phyloP scores from a whole-genome alignment of 805 yeast genomes.

The Saturnispora serradocipensis region DNA sequence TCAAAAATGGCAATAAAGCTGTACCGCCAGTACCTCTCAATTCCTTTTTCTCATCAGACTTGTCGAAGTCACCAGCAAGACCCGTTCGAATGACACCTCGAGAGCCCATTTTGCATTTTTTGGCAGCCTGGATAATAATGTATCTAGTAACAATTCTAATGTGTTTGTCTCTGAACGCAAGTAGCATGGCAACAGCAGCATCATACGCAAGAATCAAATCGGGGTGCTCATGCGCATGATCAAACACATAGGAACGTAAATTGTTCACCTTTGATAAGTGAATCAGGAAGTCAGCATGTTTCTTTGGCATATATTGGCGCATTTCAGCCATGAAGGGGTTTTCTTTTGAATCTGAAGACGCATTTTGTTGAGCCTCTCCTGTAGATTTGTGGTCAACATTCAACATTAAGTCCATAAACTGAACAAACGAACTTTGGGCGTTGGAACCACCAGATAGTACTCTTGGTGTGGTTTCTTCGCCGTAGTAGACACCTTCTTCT shows the following conservation, averaged over 20 bases:
- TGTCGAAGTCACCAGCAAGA: slow-evolving; percentile 37
- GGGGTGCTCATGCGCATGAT: slow-evolving; percentile 31
- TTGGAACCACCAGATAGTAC: slow-evolving; percentile 83
- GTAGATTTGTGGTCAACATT: slow-evolving; percentile 73
- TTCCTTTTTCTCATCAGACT: slow-evolving; percentile 34
- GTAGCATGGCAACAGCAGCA: slow-evolving; percentile 82
- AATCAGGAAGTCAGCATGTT: slow-evolving; percentile 65
- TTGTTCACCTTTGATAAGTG: slow-evolving; percentile 49
- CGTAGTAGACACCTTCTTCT: slow-evolving; percentile 64
- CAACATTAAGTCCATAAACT: slow-evolving; percentile 70
- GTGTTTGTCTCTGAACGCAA: slow-evolving; percentile 84
- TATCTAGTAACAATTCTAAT: slow-evolving; percentile 88
- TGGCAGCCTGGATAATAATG: slow-evolving; percentile 68
- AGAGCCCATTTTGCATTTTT: slow-evolving; percentile 43
- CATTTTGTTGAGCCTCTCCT: slow-evolving; percentile 30
- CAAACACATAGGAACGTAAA: slow-evolving; percentile 55
- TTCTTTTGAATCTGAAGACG: slow-evolving; percentile 15
- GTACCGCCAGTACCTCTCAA: slow-evolving; percentile 93
- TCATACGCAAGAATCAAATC: slow-evolving; percentile 70
- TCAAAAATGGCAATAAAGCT: slow-evolving; percentile 78
- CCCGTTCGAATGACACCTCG: slow-evolving; percentile 42
- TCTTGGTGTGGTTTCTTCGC: slow-evolving; percentile 48
- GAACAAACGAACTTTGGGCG: slow-evolving; percentile 87
- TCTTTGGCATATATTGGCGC: slow-evolving; percentile 85
- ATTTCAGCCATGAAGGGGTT: slow-evolving; percentile 65